Base-by-base conservation (phyloP, 768 basidiomycete genomes). In the Jaapia argillacea region DNA sequence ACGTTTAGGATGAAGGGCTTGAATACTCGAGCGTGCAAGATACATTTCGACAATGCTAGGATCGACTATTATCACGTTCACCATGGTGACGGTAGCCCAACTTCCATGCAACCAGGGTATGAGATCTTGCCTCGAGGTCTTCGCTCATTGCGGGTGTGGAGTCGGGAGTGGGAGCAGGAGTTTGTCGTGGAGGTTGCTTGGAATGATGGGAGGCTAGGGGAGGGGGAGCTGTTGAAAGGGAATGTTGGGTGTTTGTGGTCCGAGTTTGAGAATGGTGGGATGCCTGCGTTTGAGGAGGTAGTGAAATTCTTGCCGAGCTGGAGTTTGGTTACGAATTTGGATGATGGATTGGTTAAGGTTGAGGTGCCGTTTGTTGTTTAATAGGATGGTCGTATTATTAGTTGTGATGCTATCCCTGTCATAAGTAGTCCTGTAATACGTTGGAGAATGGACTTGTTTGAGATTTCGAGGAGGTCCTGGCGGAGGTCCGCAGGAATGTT, bases 231-330 rank as follows among this genome's bases (percentile, higher is more conserved):
- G 5, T 22, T 56, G 41, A 43, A 25, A 13, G 82, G 78, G 24
- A 65, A 68, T 3, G 67, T 78, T 18, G 73, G 71, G 14, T 82
- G 79, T 47, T 72, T 74, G 44, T 84, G 80, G 76, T 72, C 69
- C 14, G 81, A 85, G 53, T 77, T 78, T 50, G 72, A 75, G 57
- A 74, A 72, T 51, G 76, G 57, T 35, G 71, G 67, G 48, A 82
- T 86, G 18, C 83, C 84, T 4, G 82, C 83, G 2, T 64, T 75
- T 37, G 81, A 85, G 54, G 84, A 87, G 54, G 70, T 74, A 21
- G 53, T 83, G 5, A 54, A 58, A 5, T 82, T 80, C 56, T 56
- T 85, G 45, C 85, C 84, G 18, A 61, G 69, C 37, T 87, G 85
- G 84, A 77, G 71, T 6, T 66, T 67, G 14, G 72, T 73, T 36